Evolutionary conservation across 2,329 filamentous ascomycete genomes (phyloP).

Genomic region (Diplodia sapinea): DNA sequence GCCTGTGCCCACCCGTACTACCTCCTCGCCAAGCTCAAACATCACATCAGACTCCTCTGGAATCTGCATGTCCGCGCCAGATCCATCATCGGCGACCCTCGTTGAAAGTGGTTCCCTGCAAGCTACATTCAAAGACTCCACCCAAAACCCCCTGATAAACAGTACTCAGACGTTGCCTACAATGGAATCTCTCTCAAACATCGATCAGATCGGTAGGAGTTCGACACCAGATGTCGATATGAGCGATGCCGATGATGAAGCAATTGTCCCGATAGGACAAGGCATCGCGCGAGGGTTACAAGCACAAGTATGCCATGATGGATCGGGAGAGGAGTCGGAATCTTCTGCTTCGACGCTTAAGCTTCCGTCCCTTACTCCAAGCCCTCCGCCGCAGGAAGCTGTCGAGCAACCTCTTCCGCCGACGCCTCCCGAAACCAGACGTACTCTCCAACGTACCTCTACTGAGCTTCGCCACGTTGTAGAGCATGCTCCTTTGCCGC

Average conservation of each 20-base stretch:
- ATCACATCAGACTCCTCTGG: constrained; percentile 9
- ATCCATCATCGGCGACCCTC: neutral
- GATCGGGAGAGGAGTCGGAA: constrained; percentile 43
- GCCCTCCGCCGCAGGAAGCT: constrained; percentile 33
- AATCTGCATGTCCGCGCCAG: neutral
- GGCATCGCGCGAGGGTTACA: neutral
- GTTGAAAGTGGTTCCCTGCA: neutral
- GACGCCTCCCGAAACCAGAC: neutral
- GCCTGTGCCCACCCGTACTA: neutral
- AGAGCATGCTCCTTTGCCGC: constrained; percentile 21
- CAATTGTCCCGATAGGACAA: neutral
- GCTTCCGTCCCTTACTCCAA: constrained; percentile 36
- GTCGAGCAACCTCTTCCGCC: constrained; percentile 15
- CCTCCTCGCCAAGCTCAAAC: constrained; percentile 3
- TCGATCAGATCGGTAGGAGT: neutral
- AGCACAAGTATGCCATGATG: constrained; percentile 43
- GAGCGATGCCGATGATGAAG: constrained; percentile 36
- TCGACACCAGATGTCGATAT: constrained; percentile 30
- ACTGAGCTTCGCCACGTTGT: constrained; percentile 23
- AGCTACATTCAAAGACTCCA: constrained; percentile 38
- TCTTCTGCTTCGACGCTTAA: constrained; percentile 39
- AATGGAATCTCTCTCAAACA: constrained; percentile 35
- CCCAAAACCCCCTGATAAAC: constrained; percentile 50
- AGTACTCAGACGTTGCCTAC: constrained; percentile 51
- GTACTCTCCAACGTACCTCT: neutral